These are phyloP conservation scores for Mycosphaerella arachidis DNA, from an alignment of 2,329 filamentous ascomycete genomes.

Conservation along the genomic window DNA sequence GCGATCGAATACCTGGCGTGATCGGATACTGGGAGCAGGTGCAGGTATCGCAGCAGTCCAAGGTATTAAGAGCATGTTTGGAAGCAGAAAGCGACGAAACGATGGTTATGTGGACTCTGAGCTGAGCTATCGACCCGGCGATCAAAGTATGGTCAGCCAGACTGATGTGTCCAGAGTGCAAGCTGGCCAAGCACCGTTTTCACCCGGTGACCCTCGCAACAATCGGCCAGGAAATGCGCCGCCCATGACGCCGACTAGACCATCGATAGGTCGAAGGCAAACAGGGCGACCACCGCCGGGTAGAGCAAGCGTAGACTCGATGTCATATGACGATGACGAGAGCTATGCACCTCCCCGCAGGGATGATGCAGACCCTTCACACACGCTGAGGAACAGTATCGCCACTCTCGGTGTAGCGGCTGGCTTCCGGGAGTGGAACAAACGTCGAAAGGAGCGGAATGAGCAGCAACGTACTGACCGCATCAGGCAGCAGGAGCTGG, in stretches of 20 bases:
- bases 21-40: conserved; percentile 43
- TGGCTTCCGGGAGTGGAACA: conserved; percentile 39
- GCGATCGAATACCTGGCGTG: conserved; percentile 37
- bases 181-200: conserved; percentile 50
- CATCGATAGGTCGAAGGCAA: conserved; percentile 22
- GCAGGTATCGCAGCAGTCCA: conserved; percentile 41
- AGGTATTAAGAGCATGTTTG: conserved; percentile 53
- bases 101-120: conserved; percentile 50
- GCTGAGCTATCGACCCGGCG: conserved; percentile 41
- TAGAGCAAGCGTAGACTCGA: conserved; percentile 35
- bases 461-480: conserved; percentile 59
- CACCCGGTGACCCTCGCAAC: conserved; percentile 33
- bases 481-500: conserved; percentile 45
- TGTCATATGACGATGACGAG: conserved; percentile 36
- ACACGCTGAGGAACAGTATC: conserved; percentile 45
- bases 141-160: conserved; percentile 43
- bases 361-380: conserved; percentile 19
- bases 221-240: conserved; percentile 14
- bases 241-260: conserved; percentile 36
- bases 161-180: conserved; percentile 48
- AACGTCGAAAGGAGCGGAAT: conserved; percentile 52
- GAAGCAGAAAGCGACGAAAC: conserved; percentile 46
- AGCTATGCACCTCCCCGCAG: conserved; percentile 22
- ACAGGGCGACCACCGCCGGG: conserved; percentile 34
- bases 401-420: conserved; percentile 37